Evolutionary conservation across 345 rosid genomes (phyloP).

Genomic region (Eucalyptus leucophloia): DNA sequence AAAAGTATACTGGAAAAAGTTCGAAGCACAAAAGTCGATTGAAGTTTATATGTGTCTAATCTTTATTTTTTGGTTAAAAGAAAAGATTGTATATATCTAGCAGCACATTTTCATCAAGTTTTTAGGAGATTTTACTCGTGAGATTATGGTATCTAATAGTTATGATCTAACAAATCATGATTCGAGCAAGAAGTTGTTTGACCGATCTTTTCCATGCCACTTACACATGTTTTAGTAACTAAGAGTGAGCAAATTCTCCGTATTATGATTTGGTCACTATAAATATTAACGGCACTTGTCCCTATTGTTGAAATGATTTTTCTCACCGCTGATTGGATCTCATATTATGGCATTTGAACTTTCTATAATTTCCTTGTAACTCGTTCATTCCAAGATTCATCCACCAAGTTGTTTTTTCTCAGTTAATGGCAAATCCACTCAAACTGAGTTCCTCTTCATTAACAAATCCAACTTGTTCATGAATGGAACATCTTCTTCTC

Average conservation of each 20-base stretch:
- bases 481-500: neutral
- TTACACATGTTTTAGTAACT: neutral
- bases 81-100: neutral
- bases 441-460: neutral
- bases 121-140: rapidly evolving
- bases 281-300: neutral
- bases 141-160: rapidly evolving
- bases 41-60: neutral
- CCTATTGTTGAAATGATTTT: neutral
- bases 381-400: neutral
- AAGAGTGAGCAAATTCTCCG: neutral
- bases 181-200: neutral
- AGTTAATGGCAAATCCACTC: neutral
- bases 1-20: neutral
- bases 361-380: neutral
- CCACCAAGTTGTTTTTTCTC: neutral
- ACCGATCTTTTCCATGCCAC: neutral
- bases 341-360: neutral
- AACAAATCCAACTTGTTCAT: neutral
- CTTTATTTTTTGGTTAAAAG: neutral
- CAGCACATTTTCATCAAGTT: neutral
- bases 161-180: neutral
- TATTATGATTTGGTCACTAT: neutral
- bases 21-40: rapidly evolving
- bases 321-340: neutral